These are phyloP conservation scores for Penicillium herquei DNA, from an alignment of 495 filamentous ascomycete species.

Conservation along the genomic window DNA sequence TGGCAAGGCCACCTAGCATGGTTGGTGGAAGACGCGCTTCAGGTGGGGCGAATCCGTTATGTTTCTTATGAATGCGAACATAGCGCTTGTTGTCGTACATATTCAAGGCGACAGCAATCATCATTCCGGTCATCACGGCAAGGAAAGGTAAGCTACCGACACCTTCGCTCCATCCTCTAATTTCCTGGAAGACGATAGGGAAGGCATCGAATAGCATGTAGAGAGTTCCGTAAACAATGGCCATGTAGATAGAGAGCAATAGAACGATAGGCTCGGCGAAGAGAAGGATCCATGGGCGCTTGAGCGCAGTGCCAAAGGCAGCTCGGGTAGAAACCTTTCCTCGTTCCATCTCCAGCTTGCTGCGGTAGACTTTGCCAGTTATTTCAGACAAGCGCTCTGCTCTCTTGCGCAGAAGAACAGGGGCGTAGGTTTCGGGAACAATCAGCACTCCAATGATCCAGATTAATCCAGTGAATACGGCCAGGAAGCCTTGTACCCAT, in stretches of 20 bases:
- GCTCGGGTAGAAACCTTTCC: conserved; percentile 18
- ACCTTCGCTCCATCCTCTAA: conserved; percentile 67
- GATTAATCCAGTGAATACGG: conserved; percentile 7
- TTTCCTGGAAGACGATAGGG: conserved; percentile 69
- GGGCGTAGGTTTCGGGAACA: conserved; percentile 58
- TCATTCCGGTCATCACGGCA: conserved; percentile 74
- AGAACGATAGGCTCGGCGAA: conserved; percentile 50
- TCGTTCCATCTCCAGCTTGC: conserved; percentile 31
- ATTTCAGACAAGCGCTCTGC: conserved; percentile 28
- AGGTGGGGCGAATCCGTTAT: conserved; percentile 32
- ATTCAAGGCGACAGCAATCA: conserved; percentile 46
- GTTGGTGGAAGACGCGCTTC: conserved; percentile 36
- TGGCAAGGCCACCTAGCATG: conserved; percentile 30
- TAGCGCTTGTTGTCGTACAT: conserved; percentile 40
- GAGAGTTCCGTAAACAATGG: conserved; percentile 65
- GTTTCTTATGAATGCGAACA: conserved; percentile 16
- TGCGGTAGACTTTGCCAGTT: conserved; percentile 5
- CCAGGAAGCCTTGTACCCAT: conserved; percentile 14
- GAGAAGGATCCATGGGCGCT: conserved; percentile 19
- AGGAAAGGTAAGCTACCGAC: conserved; percentile 66
- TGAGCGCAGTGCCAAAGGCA: conserved; percentile 43
- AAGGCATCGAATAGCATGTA: conserved; percentile 75
- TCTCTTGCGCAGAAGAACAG: conserved; percentile 51
- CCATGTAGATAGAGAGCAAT: conserved; percentile 62
- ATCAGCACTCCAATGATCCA: conserved; percentile 35